Conservation (phyloP, 2,329 filamentous ascomycete genomes). For the Elsinoe fawcettii region DNA sequence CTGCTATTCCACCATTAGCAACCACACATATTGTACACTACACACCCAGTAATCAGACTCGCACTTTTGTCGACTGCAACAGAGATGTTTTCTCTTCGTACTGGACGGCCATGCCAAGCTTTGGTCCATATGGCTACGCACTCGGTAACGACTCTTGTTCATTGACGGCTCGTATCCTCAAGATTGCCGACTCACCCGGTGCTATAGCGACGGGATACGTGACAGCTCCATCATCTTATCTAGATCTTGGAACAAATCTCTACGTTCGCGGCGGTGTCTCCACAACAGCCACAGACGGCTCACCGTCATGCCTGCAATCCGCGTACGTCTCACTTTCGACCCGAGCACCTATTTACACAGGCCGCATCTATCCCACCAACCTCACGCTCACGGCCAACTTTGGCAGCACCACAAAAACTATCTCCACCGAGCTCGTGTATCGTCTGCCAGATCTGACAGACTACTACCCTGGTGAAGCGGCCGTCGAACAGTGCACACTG, state of each 20-base stretch:
- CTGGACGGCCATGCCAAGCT: slow-evolving; percentile 2
- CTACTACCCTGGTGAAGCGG: slow-evolving; percentile 2
- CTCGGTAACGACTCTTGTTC: not conserved
- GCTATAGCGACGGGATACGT: not conserved
- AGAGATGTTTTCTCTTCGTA: slow-evolving; percentile 8
- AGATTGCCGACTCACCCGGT: not conserved
- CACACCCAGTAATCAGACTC: not conserved
- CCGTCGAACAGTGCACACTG: slow-evolving; percentile 2
- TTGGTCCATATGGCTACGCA: slow-evolving; percentile 6
- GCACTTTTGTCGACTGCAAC: not conserved
- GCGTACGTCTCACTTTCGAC: not conserved
- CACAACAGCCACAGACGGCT: not conserved
- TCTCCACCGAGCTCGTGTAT: slow-evolving; percentile 1
- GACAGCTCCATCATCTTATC: not conserved
- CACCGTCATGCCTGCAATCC: not conserved
- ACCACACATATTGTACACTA: not conserved
- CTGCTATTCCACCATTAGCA: not conserved
- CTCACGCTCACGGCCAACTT: not conserved
- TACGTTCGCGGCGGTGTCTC: not conserved
- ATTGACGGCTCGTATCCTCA: slow-evolving; percentile 1
- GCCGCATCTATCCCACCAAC: slow-evolving; percentile 2
- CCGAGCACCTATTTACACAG: not conserved
- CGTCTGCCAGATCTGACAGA: slow-evolving; percentile 3
- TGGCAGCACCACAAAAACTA: not conserved
- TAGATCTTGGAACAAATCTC: slow-evolving; percentile 3